These are phyloP conservation scores for Aspergillus sergii DNA, from an alignment of 2,329 filamentous ascomycete genomes.

Conservation along the genomic window DNA sequence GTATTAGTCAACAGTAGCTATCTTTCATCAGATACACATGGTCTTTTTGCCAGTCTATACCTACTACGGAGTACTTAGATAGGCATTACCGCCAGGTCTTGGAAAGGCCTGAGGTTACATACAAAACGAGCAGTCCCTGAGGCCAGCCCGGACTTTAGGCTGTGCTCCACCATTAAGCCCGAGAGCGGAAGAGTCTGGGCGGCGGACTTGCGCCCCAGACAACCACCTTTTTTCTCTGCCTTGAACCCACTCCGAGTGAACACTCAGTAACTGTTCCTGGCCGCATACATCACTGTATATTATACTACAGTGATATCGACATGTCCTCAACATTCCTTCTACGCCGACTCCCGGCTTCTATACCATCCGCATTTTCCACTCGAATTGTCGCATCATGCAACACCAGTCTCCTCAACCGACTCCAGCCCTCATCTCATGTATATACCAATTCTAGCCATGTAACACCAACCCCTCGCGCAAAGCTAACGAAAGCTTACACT, in stretches of 20 bases:
- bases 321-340: neutral
- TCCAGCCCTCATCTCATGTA: neutral
- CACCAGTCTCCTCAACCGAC: neutral
- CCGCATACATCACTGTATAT: neutral
- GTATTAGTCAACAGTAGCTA: no score
- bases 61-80: neutral
- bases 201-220: conserved; percentile 3
- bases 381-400: neutral
- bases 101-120: neutral
- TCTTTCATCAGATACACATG: no score
- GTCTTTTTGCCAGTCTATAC: neutral
- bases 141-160: neutral
- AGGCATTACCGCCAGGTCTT: neutral
- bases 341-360: neutral
- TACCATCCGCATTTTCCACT: neutral
- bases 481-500: neutral
- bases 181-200: conserved; percentile 9
- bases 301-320: neutral
- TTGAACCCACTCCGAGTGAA: conserved; percentile 16
- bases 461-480: neutral
- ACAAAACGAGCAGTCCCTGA: neutral
- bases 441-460: neutral
- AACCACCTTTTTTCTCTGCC: conserved; percentile 19
- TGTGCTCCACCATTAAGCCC: neutral
- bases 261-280: neutral